Conservation (phyloP, 805 yeast genomes). For the Saccharomycopsis vini region DNA sequence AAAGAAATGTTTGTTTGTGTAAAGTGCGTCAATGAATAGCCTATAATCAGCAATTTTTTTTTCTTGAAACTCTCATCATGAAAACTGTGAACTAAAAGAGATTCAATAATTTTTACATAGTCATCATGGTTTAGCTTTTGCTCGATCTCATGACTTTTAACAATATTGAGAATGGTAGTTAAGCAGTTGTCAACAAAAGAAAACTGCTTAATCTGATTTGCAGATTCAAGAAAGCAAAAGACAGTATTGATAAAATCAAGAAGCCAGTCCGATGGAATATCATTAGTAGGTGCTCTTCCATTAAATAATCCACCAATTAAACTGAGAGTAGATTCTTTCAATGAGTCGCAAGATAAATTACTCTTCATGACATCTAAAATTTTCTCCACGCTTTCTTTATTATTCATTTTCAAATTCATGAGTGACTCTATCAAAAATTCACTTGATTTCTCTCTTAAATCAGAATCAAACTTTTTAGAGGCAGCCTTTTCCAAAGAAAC, state of each 20-base stretch:
- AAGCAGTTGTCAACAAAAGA: not conserved
- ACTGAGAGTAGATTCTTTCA: slow-evolving; percentile 8
- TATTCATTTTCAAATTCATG: not conserved
- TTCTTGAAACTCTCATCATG: too few relatives aligned
- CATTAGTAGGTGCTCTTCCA: not conserved
- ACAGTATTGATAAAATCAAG: slow-evolving; percentile 3
- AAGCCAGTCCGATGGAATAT: not conserved
- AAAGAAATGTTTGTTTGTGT: slow-evolving; percentile 11
- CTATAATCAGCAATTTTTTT: slow-evolving; percentile 13
- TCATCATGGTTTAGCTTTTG: slow-evolving; percentile 1
- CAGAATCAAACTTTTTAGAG: slow-evolving; percentile 12
- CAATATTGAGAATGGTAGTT: not conserved
- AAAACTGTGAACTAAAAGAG: slow-evolving; percentile 3
- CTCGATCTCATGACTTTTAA: not conserved
- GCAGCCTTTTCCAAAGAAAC: slow-evolving; percentile 6
- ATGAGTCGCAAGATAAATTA: slow-evolving; percentile 11
- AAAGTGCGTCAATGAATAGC: slow-evolving; percentile 1
- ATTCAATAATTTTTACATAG: slow-evolving; percentile 6
- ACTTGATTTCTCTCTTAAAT: slow-evolving; percentile 14
- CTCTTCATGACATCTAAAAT: slow-evolving; percentile 3
- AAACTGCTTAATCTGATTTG: too few relatives aligned
- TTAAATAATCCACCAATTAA: not conserved
- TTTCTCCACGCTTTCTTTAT: not conserved
- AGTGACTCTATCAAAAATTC: slow-evolving; percentile 3
- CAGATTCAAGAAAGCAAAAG: too few relatives aligned